Base-by-base conservation (phyloP, 192 early-diverging fungal genomes). In the Powellomyces hirtus region DNA sequence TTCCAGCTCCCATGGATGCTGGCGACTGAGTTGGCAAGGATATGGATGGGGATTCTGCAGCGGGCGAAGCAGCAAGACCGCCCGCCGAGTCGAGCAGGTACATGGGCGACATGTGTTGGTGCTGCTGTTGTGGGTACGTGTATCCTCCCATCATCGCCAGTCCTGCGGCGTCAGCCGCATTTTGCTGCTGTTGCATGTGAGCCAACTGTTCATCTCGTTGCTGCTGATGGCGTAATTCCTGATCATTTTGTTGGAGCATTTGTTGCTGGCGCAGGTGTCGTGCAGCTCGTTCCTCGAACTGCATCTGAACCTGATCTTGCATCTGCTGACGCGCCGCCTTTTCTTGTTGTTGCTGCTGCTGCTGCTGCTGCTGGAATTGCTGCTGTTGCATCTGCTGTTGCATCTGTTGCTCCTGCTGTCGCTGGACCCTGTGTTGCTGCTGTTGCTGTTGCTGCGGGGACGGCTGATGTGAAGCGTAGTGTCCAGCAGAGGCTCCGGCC, bases 201-300 rank as follows among this genome's bases (percentile, higher is more conserved):
- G 45, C 62, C 49, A 51, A 14, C 45, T 64, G 62, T 11, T 64
- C 45, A 20, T 62, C 24, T 14, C 6, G 14, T 53, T 64, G 62
- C 44, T 64, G 45, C 2, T 26, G 38, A 16, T 1, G 61, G n/a
- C n/a, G n/a, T 42, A 38, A 22, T 24, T 64, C 45, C 44, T 50
- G 62, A 24, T 24, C 24, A 16, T 29, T 16, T 7, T 50, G 62
- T 22, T n/a, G 18, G 18, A 38, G 34, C 34, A 40, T 34, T 1
- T 62, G 60, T 27, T 27, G 62, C 33, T 50, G 62, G 18, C 26
- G 38, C 37, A 38, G 34, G 5, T 62, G 60, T 0, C 42, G 60
- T 42, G 37, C 36, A 20, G 44, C 27, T 5, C 51, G 62, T 31
- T 20, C 20, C 31, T 62, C 36, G 37, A 62, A 38, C 33, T 64